Base-by-base conservation (phyloP, 228 moss, liverwort and hornwort genomes). In the Sphagnum fallax region DNA sequence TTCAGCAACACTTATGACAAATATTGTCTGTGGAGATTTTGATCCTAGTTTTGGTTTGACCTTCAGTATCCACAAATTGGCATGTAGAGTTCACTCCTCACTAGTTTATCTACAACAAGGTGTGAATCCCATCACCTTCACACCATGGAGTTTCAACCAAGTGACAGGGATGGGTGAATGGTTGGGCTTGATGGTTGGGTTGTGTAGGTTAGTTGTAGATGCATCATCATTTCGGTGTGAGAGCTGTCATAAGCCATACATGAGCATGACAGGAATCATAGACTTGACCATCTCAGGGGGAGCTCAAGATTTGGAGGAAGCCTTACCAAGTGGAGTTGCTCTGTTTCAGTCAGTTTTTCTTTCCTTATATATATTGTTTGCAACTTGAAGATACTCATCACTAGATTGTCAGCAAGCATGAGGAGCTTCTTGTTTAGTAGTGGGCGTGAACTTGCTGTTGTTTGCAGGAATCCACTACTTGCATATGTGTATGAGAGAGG, bases 401-500 rank as follows among this genome's bases (percentile, higher is more conserved):
- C 18, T 32, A 64, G 6, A 11, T 64, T 64, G 11, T 47, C 32
- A 12, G 32, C 49, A 48, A 64, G 11, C 47, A 32, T 8, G 11
- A 10, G 6, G 10, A 18, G 49, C 8, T 10, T 10, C 52, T 67
- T 57, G 13, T 52, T n/a, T 15, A 5, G 55, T 50, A 51, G 32
- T 75, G 61, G 67, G 71, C 66, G 8, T 58, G 66, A 61, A 74
- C 74, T 79, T 79, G 52, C 18, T 50, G 52, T 5, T 0, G 18
- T 13, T n/a, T 61, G 16, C 81, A 81, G 81, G 63, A 75, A 18
- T 58, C 79, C 79, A 5, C 13, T 79, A 5, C 18, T 83, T 14
- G 79, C 83, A 4, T 83, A 69, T 67, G 51, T 83, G 14, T 83
- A 83, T 64, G 83, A 83, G 52, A 76, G 83, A 61, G 83, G 83